Evolutionary conservation across 306 rosid genomes (phyloP).

Genomic region (Sicyos edulis): DNA sequence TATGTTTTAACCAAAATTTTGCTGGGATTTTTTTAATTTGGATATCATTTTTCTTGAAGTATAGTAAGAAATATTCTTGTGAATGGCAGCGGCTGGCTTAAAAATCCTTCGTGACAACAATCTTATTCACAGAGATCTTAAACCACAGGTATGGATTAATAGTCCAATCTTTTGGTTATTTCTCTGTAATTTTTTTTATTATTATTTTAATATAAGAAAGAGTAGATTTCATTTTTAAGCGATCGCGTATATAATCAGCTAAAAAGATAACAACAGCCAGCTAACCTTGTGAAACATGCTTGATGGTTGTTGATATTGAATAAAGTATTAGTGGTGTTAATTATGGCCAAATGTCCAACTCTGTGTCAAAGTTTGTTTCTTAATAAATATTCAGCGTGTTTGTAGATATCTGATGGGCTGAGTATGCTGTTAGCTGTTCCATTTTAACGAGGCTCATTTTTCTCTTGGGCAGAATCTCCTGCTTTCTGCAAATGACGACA

Average conservation of each 20-base stretch:
- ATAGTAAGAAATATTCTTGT: slow-evolving; percentile 21
- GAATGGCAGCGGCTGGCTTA: slow-evolving; percentile 79
- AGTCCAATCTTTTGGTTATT: background rate
- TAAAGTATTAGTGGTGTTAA: background rate
- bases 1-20: slow-evolving; percentile 27
- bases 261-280: background rate
- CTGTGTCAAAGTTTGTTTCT: background rate
- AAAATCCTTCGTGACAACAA: slow-evolving; percentile 90
- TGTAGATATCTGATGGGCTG: slow-evolving; percentile 28
- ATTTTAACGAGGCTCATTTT: slow-evolving; percentile 37
- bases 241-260: slow-evolving; percentile 2
- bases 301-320: background rate
- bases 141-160: slow-evolving; percentile 73
- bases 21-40: background rate
- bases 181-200: background rate
- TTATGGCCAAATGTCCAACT: slow-evolving; percentile 5
- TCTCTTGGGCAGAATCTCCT: slow-evolving; percentile 77
- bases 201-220: too few relatives aligned
- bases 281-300: background rate
- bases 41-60: slow-evolving; percentile 6
- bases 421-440: slow-evolving; percentile 36
- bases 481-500: slow-evolving; percentile 65
- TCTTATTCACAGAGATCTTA: slow-evolving; percentile 89
- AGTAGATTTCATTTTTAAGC: slow-evolving; percentile 3
- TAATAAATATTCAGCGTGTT: slow-evolving; percentile 16